These are phyloP conservation scores for Cryptosporidium meleagridis DNA, from an alignment of 169 alveolate genomes.

Conservation along the genomic window DNA sequence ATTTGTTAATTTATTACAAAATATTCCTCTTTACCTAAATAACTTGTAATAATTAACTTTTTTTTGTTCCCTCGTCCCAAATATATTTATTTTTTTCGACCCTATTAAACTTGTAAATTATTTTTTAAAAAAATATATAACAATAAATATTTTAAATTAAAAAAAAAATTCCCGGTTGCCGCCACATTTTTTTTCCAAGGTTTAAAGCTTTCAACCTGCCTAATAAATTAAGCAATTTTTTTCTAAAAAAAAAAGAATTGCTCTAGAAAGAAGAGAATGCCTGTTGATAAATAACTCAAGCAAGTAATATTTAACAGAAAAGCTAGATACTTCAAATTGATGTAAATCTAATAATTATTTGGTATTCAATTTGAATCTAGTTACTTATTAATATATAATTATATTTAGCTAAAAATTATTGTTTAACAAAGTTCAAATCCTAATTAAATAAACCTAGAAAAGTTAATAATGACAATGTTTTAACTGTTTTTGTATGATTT, in stretches of 20 bases:
- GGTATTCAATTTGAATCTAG: background rate
- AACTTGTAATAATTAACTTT: background rate
- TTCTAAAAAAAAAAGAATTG: background rate
- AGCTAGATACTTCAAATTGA: too few relatives aligned
- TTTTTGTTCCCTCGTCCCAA: background rate
- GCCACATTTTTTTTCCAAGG: constrained; percentile 25
- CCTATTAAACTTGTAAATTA: background rate
- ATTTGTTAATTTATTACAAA: background rate
- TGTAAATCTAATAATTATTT: too few relatives aligned
- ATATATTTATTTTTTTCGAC: background rate
- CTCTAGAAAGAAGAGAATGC: background rate
- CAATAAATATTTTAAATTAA: background rate
- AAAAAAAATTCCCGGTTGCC: constrained; percentile 5
- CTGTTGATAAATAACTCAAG: too few relatives aligned
- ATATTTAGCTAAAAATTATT: background rate
- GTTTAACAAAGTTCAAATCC: too few relatives aligned
- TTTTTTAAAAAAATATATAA: background rate
- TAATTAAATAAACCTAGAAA: background rate
- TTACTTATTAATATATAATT: too few relatives aligned
- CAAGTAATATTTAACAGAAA: background rate
- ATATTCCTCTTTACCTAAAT: background rate
- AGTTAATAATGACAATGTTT: too few relatives aligned
- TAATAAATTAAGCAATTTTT: background rate
- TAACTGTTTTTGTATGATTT: background rate
- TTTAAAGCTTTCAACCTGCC: constrained; percentile 11